These are phyloP conservation scores for Vaccinium darrowii DNA, from an alignment of 148 eudicot species.

Conservation along the genomic window DNA sequence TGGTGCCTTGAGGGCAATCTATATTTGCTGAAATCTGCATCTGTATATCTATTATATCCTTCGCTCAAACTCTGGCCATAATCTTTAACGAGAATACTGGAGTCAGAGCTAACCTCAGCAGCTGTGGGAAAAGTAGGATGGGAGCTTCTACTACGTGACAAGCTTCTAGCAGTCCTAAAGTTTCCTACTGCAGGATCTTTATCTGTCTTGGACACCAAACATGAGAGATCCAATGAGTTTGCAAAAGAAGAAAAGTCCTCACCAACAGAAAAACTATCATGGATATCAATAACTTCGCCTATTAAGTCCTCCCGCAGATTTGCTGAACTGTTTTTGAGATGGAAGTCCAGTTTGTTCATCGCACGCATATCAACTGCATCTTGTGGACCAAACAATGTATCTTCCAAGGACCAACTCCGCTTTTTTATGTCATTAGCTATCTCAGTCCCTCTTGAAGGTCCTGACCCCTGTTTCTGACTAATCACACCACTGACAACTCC, in stretches of 20 bases:
- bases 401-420: constrained; percentile 29
- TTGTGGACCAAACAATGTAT: constrained; percentile 29
- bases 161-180: constrained; percentile 41
- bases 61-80: constrained; percentile 24
- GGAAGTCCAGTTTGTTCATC: constrained; percentile 26
- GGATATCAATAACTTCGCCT: constrained; percentile 69
- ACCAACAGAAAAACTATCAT: constrained; percentile 30
- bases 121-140: constrained; percentile 41
- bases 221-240: constrained; percentile 35
- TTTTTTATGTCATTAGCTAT: constrained; percentile 30
- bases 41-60: constrained; percentile 27
- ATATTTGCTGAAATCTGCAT: constrained; percentile 29
- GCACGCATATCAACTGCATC: constrained; percentile 21
- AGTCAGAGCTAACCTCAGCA: constrained; percentile 36
- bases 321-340: constrained; percentile 26
- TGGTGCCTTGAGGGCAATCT: constrained; percentile 25
- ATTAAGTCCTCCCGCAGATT: constrained; percentile 41
- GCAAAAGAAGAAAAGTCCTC: constrained; percentile 32
- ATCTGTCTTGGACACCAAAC: constrained; percentile 27
- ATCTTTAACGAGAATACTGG: constrained; percentile 33
- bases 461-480: constrained; percentile 27
- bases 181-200: constrained; percentile 31
- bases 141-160: constrained; percentile 38
- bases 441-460: constrained; percentile 26
- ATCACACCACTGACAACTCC: constrained; percentile 30